Conservation (phyloP, 2,329 filamentous ascomycete genomes). For the Botrytis medusae region DNA sequence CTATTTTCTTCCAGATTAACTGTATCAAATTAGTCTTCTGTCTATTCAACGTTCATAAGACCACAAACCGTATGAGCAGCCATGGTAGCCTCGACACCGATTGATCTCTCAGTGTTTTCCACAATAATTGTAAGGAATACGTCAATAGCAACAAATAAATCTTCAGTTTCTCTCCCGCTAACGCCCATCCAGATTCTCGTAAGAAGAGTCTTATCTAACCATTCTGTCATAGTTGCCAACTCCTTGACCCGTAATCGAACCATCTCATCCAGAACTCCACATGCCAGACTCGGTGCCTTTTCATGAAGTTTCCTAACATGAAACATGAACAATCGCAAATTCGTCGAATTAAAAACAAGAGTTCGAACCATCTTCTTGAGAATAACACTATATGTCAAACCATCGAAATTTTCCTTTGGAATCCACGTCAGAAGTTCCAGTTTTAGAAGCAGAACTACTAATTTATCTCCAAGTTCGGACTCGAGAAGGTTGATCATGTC, state of each 20-base stretch:
- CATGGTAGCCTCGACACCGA: constrained; percentile 62
- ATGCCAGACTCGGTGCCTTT: constrained; percentile 51
- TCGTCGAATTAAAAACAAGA: constrained; percentile 59
- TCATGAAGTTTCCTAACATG: constrained; percentile 65
- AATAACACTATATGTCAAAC: constrained; percentile 50
- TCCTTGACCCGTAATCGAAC: constrained; percentile 56
- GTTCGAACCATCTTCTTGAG: constrained; percentile 61
- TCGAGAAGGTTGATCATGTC: constrained; percentile 62
- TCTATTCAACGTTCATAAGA: not conserved
- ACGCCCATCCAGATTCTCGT: constrained; percentile 66
- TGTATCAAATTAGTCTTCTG: constrained; percentile 41
- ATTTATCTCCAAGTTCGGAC: constrained; percentile 60
- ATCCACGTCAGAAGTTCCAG: constrained; percentile 62
- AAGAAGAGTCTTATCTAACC: constrained; percentile 69
- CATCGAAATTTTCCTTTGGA: constrained; percentile 50
- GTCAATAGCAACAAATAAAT: constrained; percentile 43
- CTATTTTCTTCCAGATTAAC: constrained; percentile 81
- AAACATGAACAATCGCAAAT: constrained; percentile 65
- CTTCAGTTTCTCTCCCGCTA: constrained; percentile 43
- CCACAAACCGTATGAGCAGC: constrained; percentile 63
- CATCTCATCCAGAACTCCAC: constrained; percentile 60
- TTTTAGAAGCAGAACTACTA: constrained; percentile 65
- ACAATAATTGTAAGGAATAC: constrained; percentile 49
- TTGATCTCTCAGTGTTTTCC: constrained; percentile 45
- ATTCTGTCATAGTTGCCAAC: constrained; percentile 49